These are phyloP conservation scores for Sugiyamaella lignohabitans DNA, from an alignment of 805 yeast genomes.

Conservation along the genomic window DNA sequence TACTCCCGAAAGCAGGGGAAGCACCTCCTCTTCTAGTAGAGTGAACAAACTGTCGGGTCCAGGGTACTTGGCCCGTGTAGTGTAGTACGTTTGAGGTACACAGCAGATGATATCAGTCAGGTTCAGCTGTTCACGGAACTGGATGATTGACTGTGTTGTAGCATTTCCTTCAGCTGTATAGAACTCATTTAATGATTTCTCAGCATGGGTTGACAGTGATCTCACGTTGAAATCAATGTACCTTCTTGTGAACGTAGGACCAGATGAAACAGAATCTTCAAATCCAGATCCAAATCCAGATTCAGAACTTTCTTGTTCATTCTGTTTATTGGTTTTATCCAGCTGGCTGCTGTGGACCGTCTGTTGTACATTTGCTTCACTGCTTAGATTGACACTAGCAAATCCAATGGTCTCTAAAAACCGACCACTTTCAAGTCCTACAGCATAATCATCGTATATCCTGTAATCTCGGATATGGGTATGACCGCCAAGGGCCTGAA, in stretches of 20 bases:
- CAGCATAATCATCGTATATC: slow-evolving; percentile 55
- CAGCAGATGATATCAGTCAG: slow-evolving; percentile 54
- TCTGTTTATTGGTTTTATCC: slow-evolving; percentile 11
- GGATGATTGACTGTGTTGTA: slow-evolving; percentile 41
- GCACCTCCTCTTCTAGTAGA: slow-evolving; percentile 50
- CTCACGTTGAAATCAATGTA: slow-evolving; percentile 77
- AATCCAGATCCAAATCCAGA: too few species aligned
- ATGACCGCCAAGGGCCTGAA: slow-evolving; percentile 93
- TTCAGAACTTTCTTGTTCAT: too few species aligned
- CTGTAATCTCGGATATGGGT: slow-evolving; percentile 85
- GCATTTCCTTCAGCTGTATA: slow-evolving; percentile 49
- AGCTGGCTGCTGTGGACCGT: slow-evolving; percentile 9
- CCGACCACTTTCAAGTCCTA: slow-evolving; percentile 87
- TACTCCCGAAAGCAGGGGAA: slow-evolving; percentile 35
- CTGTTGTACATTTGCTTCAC: not conserved
- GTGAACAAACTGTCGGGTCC: slow-evolving; percentile 52
- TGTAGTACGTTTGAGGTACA: slow-evolving; percentile 60
- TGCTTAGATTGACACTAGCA: slow-evolving; percentile 45
- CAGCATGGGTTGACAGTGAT: slow-evolving; percentile 63
- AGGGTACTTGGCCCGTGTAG: slow-evolving; percentile 60
- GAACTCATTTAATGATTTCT: slow-evolving; percentile 33
- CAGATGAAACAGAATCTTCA: too few species aligned
- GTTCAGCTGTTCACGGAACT: slow-evolving; percentile 42
- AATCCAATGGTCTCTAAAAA: slow-evolving; percentile 94
- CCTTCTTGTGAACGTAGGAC: slow-evolving; percentile 44